Base-by-base conservation (phyloP, 305 asterid genomes). In the Solanum aculeatissimum region DNA sequence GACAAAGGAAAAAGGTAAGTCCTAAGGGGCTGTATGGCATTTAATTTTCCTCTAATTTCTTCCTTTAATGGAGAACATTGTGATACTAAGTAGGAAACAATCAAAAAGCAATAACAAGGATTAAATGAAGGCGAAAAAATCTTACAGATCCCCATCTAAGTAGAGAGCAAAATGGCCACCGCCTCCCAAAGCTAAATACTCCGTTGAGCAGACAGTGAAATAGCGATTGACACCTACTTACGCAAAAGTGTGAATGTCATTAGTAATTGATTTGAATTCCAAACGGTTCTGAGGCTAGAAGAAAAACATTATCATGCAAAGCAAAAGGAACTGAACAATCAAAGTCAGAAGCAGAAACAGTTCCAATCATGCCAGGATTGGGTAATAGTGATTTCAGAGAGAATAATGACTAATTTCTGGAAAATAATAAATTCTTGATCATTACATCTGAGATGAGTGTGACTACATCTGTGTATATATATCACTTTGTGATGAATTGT, bases 171-270 rank as follows among this genome's bases (percentile, higher is more conserved):
- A 96, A 90, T 95, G 98, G 82, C 91, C 85, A 62, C 99, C 98
- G 45, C 99, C 99, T n/a, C 99, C 99, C 92, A 94, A 88, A 88
- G 99, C 99, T 88, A 96, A 84, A 91, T 95, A 92, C 74, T 93
- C 93, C 8, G 87, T 85, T 21, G 94, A 87, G 93, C 99, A 96
- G 92, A 94, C 83, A 69, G 98, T 93, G 89, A 89, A 96, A 87
- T 96, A 94, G 66, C 95, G 97, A 87, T 96, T 96, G 77, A 88
- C 78, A 83, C 99, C 98, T 96, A 92, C 88, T 77, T 62, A 16
- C 16, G 25, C 78, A 78, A 35, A 60, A 70, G 53, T 78, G 82
- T 85, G 84, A 86, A 79, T 65, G 53, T 55, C 57, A 85, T 68
- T 32, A 83, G 74, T 18, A 83, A 86, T 60, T 66, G 27, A 27